These are phyloP conservation scores for Blastocystis sp. DNA, from an alignment of 352 stramenopile species.

Conservation along the genomic window DNA sequence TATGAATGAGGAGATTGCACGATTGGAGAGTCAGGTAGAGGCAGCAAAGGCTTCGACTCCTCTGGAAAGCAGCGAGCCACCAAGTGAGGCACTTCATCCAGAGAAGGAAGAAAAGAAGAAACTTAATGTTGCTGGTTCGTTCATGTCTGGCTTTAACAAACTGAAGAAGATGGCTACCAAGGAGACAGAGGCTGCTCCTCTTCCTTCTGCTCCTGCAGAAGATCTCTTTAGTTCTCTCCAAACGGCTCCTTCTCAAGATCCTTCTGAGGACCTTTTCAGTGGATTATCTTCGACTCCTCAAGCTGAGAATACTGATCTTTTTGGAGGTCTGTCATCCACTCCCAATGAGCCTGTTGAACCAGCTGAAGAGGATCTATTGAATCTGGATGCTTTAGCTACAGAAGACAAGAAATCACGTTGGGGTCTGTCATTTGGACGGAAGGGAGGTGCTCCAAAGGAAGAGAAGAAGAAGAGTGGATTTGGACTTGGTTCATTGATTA, in stretches of 20 bases:
- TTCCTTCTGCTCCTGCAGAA: not conserved
- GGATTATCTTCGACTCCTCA: not conserved
- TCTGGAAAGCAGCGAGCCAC: not conserved
- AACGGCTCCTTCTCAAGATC: not conserved
- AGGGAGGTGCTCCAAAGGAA: not conserved
- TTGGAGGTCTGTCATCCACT: not conserved
- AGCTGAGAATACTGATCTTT: not conserved
- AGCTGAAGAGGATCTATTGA: constrained; percentile 35
- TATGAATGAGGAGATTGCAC: constrained; percentile 36
- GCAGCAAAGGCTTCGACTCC: not conserved
- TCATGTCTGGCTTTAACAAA: constrained; percentile 54
- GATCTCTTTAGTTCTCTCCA: not conserved
- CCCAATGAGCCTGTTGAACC: not conserved
- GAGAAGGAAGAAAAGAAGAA: constrained; percentile 40
- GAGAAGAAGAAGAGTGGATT: constrained; percentile 49
- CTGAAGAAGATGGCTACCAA: constrained; percentile 35
- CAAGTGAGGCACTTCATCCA: too few species aligned
- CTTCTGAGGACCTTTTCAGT: constrained; percentile 17
- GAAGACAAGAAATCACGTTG: not conserved
- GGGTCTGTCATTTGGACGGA: constrained; percentile 9
- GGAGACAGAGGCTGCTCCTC: not conserved
- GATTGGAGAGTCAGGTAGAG: not conserved
- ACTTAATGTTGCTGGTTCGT: constrained; percentile 4
- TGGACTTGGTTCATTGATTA: constrained; percentile 7
- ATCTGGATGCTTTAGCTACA: not conserved